These are phyloP conservation scores for Myxozyma nipponensis DNA, from an alignment of 805 yeast species.

Conservation along the genomic window DNA sequence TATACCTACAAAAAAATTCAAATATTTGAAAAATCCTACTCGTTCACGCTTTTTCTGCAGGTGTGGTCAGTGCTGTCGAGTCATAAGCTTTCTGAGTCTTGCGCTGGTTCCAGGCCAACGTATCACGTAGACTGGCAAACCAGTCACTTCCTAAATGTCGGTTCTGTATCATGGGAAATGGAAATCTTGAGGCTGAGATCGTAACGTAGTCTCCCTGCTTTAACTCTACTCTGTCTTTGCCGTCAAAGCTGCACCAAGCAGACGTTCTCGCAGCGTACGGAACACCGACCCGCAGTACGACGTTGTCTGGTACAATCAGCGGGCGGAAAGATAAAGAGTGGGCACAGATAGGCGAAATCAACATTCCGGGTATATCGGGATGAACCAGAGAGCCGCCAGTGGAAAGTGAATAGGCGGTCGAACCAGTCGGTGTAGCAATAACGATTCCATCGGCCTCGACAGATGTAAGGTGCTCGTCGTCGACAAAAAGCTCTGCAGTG, in stretches of 20 bases:
- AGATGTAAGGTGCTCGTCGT: slow-evolving; percentile 50
- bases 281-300: slow-evolving; percentile 74
- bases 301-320: slow-evolving; percentile 83
- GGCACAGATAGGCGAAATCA: slow-evolving; percentile 94
- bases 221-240: slow-evolving; percentile 78
- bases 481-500: slow-evolving; percentile 49
- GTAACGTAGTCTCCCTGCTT: slow-evolving; percentile 79
- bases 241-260: slow-evolving; percentile 97
- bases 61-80: background rate
- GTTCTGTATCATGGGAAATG: slow-evolving; percentile 86
- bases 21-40: too few species aligned
- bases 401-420: slow-evolving; percentile 90
- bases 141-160: slow-evolving; percentile 59
- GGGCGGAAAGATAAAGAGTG: slow-evolving; percentile 93
- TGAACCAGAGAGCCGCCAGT: slow-evolving; percentile 96
- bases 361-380: slow-evolving; percentile 87
- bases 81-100: slow-evolving; percentile 53
- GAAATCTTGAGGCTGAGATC: slow-evolving; percentile 78
- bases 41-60: too few species aligned
- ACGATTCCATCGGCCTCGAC: slow-evolving; percentile 66
- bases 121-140: slow-evolving; percentile 77
- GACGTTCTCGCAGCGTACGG: slow-evolving; percentile 76
- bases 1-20: too few species aligned
- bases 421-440: slow-evolving; percentile 66
- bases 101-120: slow-evolving; percentile 90